Base-by-base conservation (phyloP, 2,329 filamentous ascomycete species). In the Colletotrichum filicis region DNA sequence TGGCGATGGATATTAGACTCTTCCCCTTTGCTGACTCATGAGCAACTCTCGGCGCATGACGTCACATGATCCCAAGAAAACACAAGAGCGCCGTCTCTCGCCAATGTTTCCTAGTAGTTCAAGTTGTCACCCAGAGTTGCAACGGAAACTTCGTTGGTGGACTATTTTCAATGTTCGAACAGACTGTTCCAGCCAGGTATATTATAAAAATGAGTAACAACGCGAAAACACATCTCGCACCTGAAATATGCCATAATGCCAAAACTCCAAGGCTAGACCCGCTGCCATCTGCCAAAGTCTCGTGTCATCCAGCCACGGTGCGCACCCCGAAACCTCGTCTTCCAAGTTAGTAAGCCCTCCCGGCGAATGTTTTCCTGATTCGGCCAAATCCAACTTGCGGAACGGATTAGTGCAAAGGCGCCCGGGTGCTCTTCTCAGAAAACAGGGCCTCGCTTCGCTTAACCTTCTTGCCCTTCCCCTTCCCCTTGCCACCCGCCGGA, bases 161-260 rank as follows among this genome's bases (percentile, higher is more conserved):
- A 12, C n/a, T 16, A 4, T 5, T 28, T 35, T 26, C 7, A 37
- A 35, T 12, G 32, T 53, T n/a, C 19, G 22, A 42, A 46, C 4
- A 58, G 66, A 62, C 71, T 66, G 66, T 66, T 66, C 71, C 61
- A 71, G 71, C 66, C 71, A 66, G 71, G 60, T 66, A 61, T 66
- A 61, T 63, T 66, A 12, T 24, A 61, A 60, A 12, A 24, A 52
- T 28, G 53, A 37, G 19, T 32, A 19, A 1, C 62, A 30, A 19
- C 11, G 42, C 62, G 24, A 16, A 4, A 22, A 57, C 70, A 61
- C 32, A 30, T 8, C 11, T 16, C 28, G 22, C 19, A 46, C 24
- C 4, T 30, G 24, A 35, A 26, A 60, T 30, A 58, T 46, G 12
- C 37, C 46, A 55, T 8, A 35, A 26, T 59, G 12, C 46, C 46